phyloP scores from a whole-genome alignment of 2,329 filamentous ascomycete genomes.

The Colletotrichum acutatum region DNA sequence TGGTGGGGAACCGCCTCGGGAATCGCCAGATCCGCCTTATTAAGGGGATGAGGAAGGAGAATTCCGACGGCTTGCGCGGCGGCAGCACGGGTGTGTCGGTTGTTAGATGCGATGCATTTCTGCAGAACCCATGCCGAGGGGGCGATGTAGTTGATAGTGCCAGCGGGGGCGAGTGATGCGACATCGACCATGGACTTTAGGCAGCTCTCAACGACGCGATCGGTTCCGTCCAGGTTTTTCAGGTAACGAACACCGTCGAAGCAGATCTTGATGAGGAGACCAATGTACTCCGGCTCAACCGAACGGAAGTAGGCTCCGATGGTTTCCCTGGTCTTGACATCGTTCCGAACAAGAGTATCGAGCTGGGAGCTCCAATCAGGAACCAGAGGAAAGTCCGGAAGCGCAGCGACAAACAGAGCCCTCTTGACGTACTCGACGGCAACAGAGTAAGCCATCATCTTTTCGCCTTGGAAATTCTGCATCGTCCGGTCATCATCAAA shows the following conservation, averaged over 20 bases:
- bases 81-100: slow-evolving; percentile 72
- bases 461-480: slow-evolving; percentile 59
- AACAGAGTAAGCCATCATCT: slow-evolving; percentile 70
- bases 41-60: slow-evolving; percentile 72
- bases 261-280: slow-evolving; percentile 62
- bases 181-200: slow-evolving; percentile 65
- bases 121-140: slow-evolving; percentile 60
- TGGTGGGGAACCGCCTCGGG: slow-evolving; percentile 45
- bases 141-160: slow-evolving; percentile 60
- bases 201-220: slow-evolving; percentile 57
- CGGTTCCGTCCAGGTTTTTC: slow-evolving; percentile 45
- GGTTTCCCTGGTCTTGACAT: slow-evolving; percentile 70
- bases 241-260: slow-evolving; percentile 64
- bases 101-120: slow-evolving; percentile 75
- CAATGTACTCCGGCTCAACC: slow-evolving; percentile 51
- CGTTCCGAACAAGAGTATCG: slow-evolving; percentile 77
- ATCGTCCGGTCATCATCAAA: slow-evolving; percentile 47
- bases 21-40: slow-evolving; percentile 46
- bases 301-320: slow-evolving; percentile 65
- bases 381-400: slow-evolving; percentile 68
- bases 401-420: slow-evolving; percentile 61
- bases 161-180: slow-evolving; percentile 61
- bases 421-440: slow-evolving; percentile 75
- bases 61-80: slow-evolving; percentile 81
- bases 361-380: slow-evolving; percentile 88